These are phyloP conservation scores for Aethionema arabicum DNA, from an alignment of 345 rosid genomes.

Conservation along the genomic window DNA sequence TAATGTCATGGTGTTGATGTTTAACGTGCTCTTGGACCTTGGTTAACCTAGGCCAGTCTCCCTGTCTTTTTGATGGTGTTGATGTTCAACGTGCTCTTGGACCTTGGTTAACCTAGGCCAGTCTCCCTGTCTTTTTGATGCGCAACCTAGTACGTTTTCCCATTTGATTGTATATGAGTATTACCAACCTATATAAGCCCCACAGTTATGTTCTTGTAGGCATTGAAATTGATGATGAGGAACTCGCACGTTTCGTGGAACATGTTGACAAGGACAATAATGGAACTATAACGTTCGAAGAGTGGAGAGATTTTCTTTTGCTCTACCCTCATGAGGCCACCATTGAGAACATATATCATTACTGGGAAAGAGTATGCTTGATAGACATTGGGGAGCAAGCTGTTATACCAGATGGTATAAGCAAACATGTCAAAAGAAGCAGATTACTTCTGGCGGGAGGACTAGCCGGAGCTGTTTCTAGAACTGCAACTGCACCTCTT, in stretches of 20 bases:
- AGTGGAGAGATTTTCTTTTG: constrained; percentile 97
- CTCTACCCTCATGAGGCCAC: constrained; percentile 97
- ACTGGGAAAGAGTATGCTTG: constrained; percentile 88
- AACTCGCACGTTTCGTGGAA: constrained; percentile 93
- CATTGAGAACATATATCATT: constrained; percentile 87
- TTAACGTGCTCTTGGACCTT: neutral
- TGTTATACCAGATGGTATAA: constrained; percentile 94
- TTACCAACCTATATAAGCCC: constrained; percentile 42
- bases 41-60: no score
- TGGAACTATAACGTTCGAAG: constrained; percentile 96
- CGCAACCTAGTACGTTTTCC: constrained; percentile 1
- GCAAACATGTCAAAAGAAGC: constrained; percentile 76
- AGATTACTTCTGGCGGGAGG: constrained; percentile 89
- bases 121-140: neutral
- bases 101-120: no score
- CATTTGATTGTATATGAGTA: neutral
- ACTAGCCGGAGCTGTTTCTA: constrained; percentile 94
- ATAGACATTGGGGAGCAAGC: constrained; percentile 98
- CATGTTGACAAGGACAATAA: constrained; percentile 97
- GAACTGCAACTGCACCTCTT: constrained; percentile 94
- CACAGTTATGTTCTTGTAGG: constrained; percentile 58
- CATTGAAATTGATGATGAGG: constrained; percentile 87
- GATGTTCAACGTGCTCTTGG: neutral
- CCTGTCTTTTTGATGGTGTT: neutral
- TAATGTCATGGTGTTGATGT: constrained; percentile 5